phyloP scores from a whole-genome alignment of 179 eudicot genomes.

The Silene noctiflora region DNA sequence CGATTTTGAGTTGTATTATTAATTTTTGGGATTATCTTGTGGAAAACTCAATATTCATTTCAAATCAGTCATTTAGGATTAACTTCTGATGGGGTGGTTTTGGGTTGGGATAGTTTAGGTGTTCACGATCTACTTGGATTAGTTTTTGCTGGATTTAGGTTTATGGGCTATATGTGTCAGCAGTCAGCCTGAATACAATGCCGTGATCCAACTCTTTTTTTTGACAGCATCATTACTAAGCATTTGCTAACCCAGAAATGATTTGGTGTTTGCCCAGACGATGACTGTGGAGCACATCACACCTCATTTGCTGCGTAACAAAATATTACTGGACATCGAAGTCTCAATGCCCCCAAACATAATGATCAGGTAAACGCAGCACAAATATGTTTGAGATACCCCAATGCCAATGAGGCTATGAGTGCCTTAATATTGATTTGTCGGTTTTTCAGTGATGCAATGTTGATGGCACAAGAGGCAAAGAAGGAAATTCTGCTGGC shows the following conservation, averaged over 20 bases:
- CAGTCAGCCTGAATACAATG: no score
- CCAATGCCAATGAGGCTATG: background rate
- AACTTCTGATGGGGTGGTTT: no score
- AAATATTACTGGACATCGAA: slow-evolving; percentile 69
- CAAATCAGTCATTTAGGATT: no score
- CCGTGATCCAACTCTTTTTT: background rate
- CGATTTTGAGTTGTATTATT: no score
- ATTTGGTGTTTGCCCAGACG: slow-evolving; percentile 38
- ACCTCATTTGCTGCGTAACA: slow-evolving; percentile 62
- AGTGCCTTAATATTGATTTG: background rate
- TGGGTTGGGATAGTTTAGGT: no score
- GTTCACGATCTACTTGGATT: no score
- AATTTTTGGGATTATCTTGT: no score
- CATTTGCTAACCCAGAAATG: background rate
- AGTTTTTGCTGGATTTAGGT: no score
- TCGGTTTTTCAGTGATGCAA: slow-evolving; percentile 53
- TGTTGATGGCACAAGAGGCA: slow-evolving; percentile 64
- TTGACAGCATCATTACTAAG: background rate
- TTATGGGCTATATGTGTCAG: no score
- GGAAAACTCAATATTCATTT: no score
- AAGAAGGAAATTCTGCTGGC: slow-evolving; percentile 47
- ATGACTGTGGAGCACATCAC: slow-evolving; percentile 59
- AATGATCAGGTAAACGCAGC: slow-evolving; percentile 46
- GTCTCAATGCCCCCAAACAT: slow-evolving; percentile 83
- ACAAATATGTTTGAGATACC: background rate